A percentile compares a stretch with the other conserved stretches of the same genome.
Evolutionary conservation across 106 monocot genomes (phyloP).

Genomic region (Xerophyta viscosa): DNA sequence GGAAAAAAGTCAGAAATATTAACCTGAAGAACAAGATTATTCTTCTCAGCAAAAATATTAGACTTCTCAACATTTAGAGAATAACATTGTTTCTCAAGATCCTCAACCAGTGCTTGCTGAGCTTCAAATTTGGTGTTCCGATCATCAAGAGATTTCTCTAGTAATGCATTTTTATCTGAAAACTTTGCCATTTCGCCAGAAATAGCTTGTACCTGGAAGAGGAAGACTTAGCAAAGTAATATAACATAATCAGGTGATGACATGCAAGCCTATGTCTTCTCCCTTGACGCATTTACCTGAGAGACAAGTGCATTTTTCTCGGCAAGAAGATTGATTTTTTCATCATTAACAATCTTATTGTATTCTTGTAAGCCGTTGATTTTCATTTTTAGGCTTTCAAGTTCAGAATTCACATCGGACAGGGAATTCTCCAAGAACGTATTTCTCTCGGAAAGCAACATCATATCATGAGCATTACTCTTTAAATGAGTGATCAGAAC

Average conservation of each 20-base stretch:
- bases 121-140: not conserved
- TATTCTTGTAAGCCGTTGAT: slow-evolving; percentile 19
- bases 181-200: not conserved
- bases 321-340: slow-evolving; percentile 29
- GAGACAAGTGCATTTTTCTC: slow-evolving; percentile 29
- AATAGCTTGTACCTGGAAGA: not conserved
- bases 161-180: not conserved
- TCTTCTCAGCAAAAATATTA: not conserved
- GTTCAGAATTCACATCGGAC: slow-evolving; percentile 19
- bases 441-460: slow-evolving; percentile 24
- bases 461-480: slow-evolving; percentile 15
- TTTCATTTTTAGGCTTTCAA: slow-evolving; percentile 16
- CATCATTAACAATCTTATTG: slow-evolving; percentile 10
- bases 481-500: slow-evolving; percentile 17
- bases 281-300: slow-evolving; percentile 15
- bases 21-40: not conserved
- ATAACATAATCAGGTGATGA: too few relatives aligned
- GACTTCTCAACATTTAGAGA: not conserved
- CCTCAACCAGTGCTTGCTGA: not conserved
- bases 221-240: not conserved
- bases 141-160: not conserved
- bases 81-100: not conserved
- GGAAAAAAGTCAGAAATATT: not conserved
- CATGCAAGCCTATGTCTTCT: too few relatives aligned
- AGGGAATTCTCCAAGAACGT: slow-evolving; percentile 23